Percentiles rank a stretch among this genome's conserved stretches.
Conservation (phyloP, 768 basidiomycete genomes). For the Calocera cornea region DNA sequence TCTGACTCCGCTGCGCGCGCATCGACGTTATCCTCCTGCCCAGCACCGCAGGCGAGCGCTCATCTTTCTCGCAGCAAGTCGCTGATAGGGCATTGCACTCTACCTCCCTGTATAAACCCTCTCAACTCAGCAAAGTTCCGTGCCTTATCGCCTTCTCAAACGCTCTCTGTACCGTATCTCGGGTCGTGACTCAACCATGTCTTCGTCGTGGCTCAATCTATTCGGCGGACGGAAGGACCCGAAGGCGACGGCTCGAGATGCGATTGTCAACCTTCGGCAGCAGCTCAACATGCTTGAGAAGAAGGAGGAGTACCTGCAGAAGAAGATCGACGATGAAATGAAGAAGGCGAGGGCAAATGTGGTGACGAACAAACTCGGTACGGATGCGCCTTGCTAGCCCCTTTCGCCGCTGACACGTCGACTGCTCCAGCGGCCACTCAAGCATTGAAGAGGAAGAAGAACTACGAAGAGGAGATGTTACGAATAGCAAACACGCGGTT, state of each 20-base stretch:
- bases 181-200: constrained; percentile 23
- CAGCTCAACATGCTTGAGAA: constrained; percentile 96
- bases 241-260: constrained; percentile 75
- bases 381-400: neutral
- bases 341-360: constrained; percentile 88
- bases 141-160: neutral
- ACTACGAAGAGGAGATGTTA: constrained; percentile 74
- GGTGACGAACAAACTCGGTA: constrained; percentile 83
- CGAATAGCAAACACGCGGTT: constrained; percentile 69
- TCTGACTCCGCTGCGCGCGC: too few relatives aligned
- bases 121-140: neutral
- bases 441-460: constrained; percentile 88
- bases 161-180: neutral
- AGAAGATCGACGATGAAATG: constrained; percentile 89
- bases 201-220: constrained; percentile 58
- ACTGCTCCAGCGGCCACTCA: constrained; percentile 56
- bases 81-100: neutral
- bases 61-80: too few relatives aligned
- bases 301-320: constrained; percentile 94
- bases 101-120: neutral
- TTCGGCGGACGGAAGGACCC: constrained; percentile 74
- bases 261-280: constrained; percentile 84
- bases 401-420: neutral
- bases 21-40: too few relatives aligned
- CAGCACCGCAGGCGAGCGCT: too few relatives aligned